phyloP scores from a whole-genome alignment of 768 basidiomycete genomes.

The Lepiota venenata region DNA sequence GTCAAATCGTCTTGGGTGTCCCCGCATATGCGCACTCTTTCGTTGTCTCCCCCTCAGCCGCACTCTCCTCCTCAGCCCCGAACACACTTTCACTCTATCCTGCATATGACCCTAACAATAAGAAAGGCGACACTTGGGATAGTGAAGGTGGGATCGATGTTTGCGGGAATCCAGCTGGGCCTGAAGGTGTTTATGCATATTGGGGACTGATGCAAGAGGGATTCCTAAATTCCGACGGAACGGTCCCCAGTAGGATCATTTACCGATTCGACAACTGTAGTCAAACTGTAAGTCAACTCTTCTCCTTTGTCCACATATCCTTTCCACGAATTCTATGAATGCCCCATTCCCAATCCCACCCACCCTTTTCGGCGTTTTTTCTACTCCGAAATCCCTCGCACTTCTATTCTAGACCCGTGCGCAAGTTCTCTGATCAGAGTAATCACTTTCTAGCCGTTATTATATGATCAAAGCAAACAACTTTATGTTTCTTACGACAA shows the following conservation, averaged over 20 bases:
- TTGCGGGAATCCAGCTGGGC: slow-evolving; percentile 53
- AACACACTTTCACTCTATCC: slow-evolving; percentile 46
- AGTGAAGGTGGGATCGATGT: slow-evolving; percentile 42
- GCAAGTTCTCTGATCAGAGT: slow-evolving; percentile 2
- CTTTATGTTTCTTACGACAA: slow-evolving; percentile 69
- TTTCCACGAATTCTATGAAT: background rate
- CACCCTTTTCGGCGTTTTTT: background rate
- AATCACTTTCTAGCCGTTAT: slow-evolving; percentile 49
- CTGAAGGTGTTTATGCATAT: slow-evolving; percentile 58
- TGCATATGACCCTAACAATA: slow-evolving; percentile 39
- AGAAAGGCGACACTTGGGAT: slow-evolving; percentile 57
- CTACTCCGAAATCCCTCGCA: slow-evolving; percentile 1
- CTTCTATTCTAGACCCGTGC: slow-evolving; percentile 3
- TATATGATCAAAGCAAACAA: slow-evolving; percentile 52
- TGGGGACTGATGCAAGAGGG: slow-evolving; percentile 58
- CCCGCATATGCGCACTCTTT: slow-evolving; percentile 84
- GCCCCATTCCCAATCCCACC: background rate
- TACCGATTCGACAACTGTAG: slow-evolving; percentile 64
- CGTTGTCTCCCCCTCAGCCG: slow-evolving; percentile 33
- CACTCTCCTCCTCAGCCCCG: slow-evolving; percentile 27
- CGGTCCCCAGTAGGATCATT: slow-evolving; percentile 38
- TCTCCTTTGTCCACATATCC: background rate
- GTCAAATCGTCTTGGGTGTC: slow-evolving; percentile 77
- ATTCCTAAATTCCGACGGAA: slow-evolving; percentile 46
- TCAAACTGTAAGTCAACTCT: slow-evolving; percentile 55